Evolutionary conservation across 1,284 basidiomycete species (phyloP), one percentile per base, ranked within the genome.

Genomic region (Volvariella surrecta): DNA sequence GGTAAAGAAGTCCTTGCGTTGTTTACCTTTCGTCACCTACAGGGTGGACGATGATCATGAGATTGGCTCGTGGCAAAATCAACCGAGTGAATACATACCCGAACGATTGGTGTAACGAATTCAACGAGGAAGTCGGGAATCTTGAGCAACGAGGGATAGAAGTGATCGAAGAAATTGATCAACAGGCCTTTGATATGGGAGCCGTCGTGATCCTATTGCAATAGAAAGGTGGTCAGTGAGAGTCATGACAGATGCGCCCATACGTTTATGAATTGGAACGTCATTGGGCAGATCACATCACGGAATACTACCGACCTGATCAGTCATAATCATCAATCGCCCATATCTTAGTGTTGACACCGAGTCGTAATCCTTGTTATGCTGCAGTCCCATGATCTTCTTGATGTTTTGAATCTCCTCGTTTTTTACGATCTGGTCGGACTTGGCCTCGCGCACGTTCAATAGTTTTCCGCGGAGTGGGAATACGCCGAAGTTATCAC

Each of bases 141-240:
- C 60, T 88, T 91, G 47, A 99, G 74, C 24, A 99, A 71, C 1
- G 95, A 97, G 0, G 96, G 96, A 62, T 89, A 99, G 63, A 95
- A 98, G 61, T 95, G 86, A 58, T 99, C 96, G 46, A 99, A 70
- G 64, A 94, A 99, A 64, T 99, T 99, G 71, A 99, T 96, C 45
- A 99, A 76, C 7, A 99, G 76, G 32, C 96, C 96, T 66, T 99
- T 99, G 70, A 99, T 99, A 67, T 99, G 96, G 31, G 95, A 99
- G 43, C 96, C 96, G 67, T 99, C 96, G 67, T 99, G 93, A 79
- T 99, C 96, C 89, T 96, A 61, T n/a, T n/a, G n/a, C n/a, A n/a
- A n/a, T n/a, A n/a, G n/a, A n/a, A n/a, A n/a, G n/a, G n/a, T n/a
- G n/a, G n/a, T n/a, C n/a, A n/a, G n/a, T n/a, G n/a, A n/a, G n/a